Conservation (phyloP, 768 basidiomycete species). For the Ephemerocybe angulata region DNA sequence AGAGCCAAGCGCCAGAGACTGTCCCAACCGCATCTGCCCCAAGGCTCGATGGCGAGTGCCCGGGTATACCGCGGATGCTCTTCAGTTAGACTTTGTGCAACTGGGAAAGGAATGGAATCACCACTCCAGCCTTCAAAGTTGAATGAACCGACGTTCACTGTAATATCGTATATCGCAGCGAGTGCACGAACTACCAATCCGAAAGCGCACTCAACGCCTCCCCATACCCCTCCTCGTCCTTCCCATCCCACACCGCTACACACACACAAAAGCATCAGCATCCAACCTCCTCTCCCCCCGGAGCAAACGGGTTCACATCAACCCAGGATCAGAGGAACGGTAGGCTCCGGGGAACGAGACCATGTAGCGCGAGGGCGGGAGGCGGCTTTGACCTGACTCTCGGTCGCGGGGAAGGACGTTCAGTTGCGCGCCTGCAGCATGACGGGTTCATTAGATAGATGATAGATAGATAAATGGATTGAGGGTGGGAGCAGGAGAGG, state of each 20-base stretch:
- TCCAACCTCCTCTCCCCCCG: constrained; percentile 24
- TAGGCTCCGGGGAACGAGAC: constrained; percentile 37
- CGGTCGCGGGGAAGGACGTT: constrained; percentile 33
- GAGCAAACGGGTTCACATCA: constrained; percentile 35
- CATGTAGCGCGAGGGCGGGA: constrained; percentile 28
- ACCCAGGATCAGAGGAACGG: constrained; percentile 29
- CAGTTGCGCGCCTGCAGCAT: constrained; percentile 27
- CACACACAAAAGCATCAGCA: not conserved
- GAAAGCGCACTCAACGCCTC: not conserved
- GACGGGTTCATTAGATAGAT: not conserved
- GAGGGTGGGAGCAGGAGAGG: not conserved
- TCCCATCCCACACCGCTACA: constrained; percentile 2
- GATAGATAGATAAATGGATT: not conserved
- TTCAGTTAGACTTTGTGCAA: too few relatives aligned
- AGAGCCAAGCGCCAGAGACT: too few relatives aligned
- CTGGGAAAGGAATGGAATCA: too few relatives aligned
- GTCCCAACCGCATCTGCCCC: too few relatives aligned
- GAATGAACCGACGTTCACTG: not conserved
- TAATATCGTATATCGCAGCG: not conserved
- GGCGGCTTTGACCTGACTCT: constrained; percentile 14
- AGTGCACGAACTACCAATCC: too few relatives aligned
- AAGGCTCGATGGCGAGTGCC: too few relatives aligned
- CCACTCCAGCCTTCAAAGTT: too few relatives aligned
- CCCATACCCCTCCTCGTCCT: not conserved
- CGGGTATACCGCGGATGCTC: not conserved